A percentile compares a stretch with the other conserved stretches of the same genome.
These are phyloP conservation scores for Stygiomarasmius scandens DNA, from an alignment of 1,284 basidiomycete genomes.

Conservation along the genomic window DNA sequence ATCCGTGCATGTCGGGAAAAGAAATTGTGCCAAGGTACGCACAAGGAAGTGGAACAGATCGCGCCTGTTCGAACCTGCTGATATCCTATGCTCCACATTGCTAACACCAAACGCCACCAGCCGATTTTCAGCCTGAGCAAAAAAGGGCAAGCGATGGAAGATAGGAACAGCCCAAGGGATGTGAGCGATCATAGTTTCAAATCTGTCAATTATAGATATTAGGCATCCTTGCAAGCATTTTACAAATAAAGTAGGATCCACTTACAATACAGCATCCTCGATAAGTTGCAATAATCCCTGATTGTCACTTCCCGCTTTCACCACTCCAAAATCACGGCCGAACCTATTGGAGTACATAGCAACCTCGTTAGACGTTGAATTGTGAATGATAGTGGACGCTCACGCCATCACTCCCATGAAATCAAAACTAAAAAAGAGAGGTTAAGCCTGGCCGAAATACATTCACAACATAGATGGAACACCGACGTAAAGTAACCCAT, in stretches of 20 bases:
- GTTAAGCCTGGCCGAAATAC: neutral
- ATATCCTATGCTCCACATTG: no score
- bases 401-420: constrained; percentile 67
- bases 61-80: no score
- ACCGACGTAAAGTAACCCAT: constrained; percentile 55
- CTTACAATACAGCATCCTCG: constrained; percentile 40
- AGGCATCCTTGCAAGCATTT: no score
- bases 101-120: no score
- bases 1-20: no score
- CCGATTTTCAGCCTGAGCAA: no score
- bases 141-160: constrained; percentile 2
- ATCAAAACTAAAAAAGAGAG: constrained; percentile 46
- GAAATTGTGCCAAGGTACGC: no score
- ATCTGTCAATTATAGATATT: no score
- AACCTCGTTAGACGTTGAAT: constrained; percentile 3
- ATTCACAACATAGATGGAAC: constrained; percentile 6
- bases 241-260: no score
- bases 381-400: constrained; percentile 20
- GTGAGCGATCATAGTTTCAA: constrained; percentile 15
- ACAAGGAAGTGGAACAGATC: no score
- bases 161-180: constrained; percentile 40
- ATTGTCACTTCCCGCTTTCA: constrained; percentile 43
- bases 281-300: constrained; percentile 37
- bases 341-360: constrained; percentile 31
- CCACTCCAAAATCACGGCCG: constrained; percentile 42